Evolutionary conservation across 192 early-diverging fungal species (phyloP).

Genomic region (Coemansia sp.): DNA sequence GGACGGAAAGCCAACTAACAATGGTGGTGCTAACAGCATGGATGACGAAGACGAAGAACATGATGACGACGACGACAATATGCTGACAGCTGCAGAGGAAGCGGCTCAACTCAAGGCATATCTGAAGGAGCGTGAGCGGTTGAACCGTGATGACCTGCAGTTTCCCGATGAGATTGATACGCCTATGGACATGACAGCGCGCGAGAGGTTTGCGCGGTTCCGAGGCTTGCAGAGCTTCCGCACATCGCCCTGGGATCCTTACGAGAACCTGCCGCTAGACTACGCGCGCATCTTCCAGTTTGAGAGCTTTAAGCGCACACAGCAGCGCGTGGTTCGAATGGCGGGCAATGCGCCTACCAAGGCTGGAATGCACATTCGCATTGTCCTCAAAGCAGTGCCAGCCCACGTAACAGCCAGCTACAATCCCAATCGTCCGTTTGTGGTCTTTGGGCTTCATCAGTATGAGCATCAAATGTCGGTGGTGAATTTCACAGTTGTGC

Average conservation of each 20-base stretch:
- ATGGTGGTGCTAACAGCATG: not conserved
- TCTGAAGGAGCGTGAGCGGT: slow-evolving; percentile 58
- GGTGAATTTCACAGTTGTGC: slow-evolving; percentile 75
- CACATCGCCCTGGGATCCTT: slow-evolving; percentile 96
- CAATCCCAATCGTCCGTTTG: slow-evolving; percentile 31
- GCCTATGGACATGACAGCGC: slow-evolving; percentile 78
- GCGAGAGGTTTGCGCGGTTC: slow-evolving; percentile 87
- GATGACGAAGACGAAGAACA: slow-evolving; percentile 10
- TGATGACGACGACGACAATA: slow-evolving; percentile 30
- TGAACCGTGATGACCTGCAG: slow-evolving; percentile 69
- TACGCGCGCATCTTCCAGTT: slow-evolving; percentile 97
- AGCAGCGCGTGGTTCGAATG: slow-evolving; percentile 66
- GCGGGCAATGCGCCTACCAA: slow-evolving; percentile 56
- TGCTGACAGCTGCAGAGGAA: slow-evolving; percentile 48
- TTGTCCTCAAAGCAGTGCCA: slow-evolving; percentile 67
- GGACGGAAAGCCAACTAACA: slow-evolving; percentile 7
- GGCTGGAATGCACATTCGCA: slow-evolving; percentile 70
- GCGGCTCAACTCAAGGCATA: slow-evolving; percentile 45
- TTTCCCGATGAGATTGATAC: slow-evolving; percentile 99
- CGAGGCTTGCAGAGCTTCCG: slow-evolving; percentile 93
- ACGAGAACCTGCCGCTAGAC: slow-evolving; percentile 96
- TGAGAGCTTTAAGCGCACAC: slow-evolving; percentile 80
- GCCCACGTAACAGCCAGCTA: slow-evolving; percentile 27
- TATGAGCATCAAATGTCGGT: slow-evolving; percentile 95
- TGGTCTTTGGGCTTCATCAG: slow-evolving; percentile 72